Evolutionary conservation across 805 yeast genomes (phyloP).

Genomic region (Scheffersomyces stipitis): DNA sequence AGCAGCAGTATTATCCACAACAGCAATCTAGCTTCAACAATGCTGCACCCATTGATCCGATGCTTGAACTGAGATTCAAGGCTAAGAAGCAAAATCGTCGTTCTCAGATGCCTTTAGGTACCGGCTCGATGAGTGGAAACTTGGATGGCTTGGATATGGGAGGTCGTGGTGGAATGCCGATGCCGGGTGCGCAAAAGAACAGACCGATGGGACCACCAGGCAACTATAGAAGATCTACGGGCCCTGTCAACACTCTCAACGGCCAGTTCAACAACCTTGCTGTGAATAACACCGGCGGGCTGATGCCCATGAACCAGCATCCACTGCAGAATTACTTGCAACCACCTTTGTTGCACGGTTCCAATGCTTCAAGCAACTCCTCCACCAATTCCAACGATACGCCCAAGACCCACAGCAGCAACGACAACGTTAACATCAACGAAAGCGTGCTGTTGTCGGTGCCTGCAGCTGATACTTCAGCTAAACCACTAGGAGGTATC

Average conservation of each 20-base stretch:
- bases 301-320: neutral
- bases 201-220: conserved; percentile 8
- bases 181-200: conserved; percentile 19
- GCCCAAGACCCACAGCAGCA: conserved; percentile 7
- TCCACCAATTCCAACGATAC: conserved; percentile 10
- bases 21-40: conserved; percentile 13
- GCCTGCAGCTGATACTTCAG: neutral
- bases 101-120: conserved; percentile 33
- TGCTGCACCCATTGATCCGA: conserved; percentile 26
- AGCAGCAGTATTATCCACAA: conserved; percentile 17
- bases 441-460: neutral
- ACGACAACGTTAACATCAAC: neutral
- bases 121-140: conserved; percentile 32
- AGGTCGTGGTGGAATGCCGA: conserved; percentile 50
- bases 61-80: conserved; percentile 23
- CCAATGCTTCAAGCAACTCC: conserved; percentile 8
- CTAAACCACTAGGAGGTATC: neutral
- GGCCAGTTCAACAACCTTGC: neutral
- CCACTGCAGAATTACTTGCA: neutral
- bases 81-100: conserved; percentile 34
- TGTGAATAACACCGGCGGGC: neutral
- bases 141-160: conserved; percentile 39
- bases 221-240: conserved; percentile 2
- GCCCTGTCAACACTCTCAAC: neutral
- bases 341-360: conserved; percentile 2